phyloP scores from a whole-genome alignment of 2,329 filamentous ascomycete genomes.

The Microsporum audouinii region DNA sequence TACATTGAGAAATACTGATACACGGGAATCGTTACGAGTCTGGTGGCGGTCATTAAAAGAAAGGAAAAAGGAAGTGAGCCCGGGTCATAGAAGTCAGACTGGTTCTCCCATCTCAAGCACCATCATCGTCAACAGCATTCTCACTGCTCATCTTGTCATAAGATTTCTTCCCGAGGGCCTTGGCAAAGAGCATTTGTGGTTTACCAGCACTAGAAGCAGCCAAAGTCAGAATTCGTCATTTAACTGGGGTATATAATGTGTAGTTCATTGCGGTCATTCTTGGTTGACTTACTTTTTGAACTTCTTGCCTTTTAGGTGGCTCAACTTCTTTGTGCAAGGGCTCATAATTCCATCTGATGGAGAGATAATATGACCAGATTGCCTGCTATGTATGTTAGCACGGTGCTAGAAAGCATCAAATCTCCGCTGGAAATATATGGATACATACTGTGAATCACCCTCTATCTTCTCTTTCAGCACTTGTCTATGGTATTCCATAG shows the following conservation, averaged over 20 bases:
- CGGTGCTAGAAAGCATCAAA: too few species aligned
- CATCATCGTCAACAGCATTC: conserved; percentile 1
- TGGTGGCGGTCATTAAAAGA: not conserved
- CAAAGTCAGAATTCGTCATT: not conserved
- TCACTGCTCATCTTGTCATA: conserved; percentile 26
- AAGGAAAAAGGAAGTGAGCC: not conserved
- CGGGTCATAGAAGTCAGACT: not conserved
- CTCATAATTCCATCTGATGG: conserved; percentile 41
- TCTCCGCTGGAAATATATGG: conserved; percentile 1
- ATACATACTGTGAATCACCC: conserved; percentile 30
- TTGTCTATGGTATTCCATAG: conserved; percentile 36
- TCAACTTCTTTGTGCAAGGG: conserved; percentile 40
- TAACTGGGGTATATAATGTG: not conserved
- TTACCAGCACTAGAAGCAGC: conserved; percentile 24
- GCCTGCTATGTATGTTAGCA: conserved; percentile 13
- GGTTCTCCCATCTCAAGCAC: not conserved
- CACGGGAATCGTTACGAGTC: not conserved
- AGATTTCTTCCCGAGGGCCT: conserved; percentile 35
- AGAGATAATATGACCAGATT: conserved; percentile 33
- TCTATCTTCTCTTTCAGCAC: conserved; percentile 33
- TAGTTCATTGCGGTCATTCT: not conserved
- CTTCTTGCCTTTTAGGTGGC: conserved; percentile 39
- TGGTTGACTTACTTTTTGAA: conserved; percentile 33
- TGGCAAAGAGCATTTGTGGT: conserved; percentile 37
- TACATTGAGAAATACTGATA: not conserved